Conservation (phyloP, 805 yeast species). For the Candida ascalaphidarum region DNA sequence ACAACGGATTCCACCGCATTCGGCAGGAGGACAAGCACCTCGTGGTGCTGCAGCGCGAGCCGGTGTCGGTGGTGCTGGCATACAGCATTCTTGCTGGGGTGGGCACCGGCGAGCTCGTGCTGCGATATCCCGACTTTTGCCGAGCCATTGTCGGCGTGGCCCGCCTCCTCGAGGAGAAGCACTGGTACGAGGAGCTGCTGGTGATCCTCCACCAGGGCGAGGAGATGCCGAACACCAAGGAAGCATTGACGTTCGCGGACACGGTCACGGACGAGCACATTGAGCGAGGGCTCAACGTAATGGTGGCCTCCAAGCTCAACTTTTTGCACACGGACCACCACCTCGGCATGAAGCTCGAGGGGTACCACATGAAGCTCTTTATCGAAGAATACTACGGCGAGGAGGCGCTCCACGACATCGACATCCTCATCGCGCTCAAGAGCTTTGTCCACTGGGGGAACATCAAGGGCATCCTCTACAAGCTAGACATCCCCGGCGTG, state of each 20-base stretch:
- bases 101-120: slow-evolving; percentile 26
- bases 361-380: slow-evolving; percentile 30
- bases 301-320: slow-evolving; percentile 40
- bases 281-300: slow-evolving; percentile 30
- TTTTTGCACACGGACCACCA: slow-evolving; percentile 51
- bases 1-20: slow-evolving; percentile 40
- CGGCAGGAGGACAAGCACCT: slow-evolving; percentile 42
- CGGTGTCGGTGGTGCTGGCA: slow-evolving; percentile 33
- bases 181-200: slow-evolving; percentile 41
- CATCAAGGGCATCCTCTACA: slow-evolving; percentile 37
- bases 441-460: slow-evolving; percentile 51
- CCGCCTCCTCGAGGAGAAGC: slow-evolving; percentile 36
- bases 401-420: slow-evolving; percentile 28
- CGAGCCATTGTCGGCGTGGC: slow-evolving; percentile 42
- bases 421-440: slow-evolving; percentile 38
- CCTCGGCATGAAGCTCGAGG: slow-evolving; percentile 42
- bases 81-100: slow-evolving; percentile 32
- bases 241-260: slow-evolving; percentile 25
- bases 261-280: slow-evolving; percentile 26
- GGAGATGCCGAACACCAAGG: slow-evolving; percentile 12
- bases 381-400: slow-evolving; percentile 32
- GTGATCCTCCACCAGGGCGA: slow-evolving; percentile 26
- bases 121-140: slow-evolving; percentile 32
- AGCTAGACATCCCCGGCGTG: slow-evolving; percentile 30
- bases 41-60: slow-evolving; percentile 23